Evolutionary conservation across 768 basidiomycete species (phyloP).

Genomic region (Calvatia gigantea): DNA sequence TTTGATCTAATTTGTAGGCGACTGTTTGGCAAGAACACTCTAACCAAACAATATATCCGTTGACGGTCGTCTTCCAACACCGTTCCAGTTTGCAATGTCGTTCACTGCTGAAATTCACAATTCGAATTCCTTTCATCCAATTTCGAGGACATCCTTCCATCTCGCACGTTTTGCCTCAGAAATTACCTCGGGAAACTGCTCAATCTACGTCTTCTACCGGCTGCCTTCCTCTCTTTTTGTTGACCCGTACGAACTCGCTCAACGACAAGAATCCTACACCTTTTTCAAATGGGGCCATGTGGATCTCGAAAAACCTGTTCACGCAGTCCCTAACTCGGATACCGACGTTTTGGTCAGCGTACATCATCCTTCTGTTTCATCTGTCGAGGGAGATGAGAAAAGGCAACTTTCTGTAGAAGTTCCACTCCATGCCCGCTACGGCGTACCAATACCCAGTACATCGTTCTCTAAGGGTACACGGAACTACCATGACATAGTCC

Average conservation of each 20-base stretch:
- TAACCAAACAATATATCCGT: neutral
- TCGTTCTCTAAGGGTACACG: neutral
- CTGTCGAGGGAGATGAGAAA: neutral
- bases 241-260: constrained; percentile 9
- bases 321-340: neutral
- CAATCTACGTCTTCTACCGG: constrained; percentile 3
- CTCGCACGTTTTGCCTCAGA: neutral
- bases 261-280: constrained; percentile 7
- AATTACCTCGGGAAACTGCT: neutral
- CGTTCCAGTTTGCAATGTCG: no score
- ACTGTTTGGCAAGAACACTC: neutral
- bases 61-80: neutral
- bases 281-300: constrained; percentile 6
- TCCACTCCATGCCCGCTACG: constrained; percentile 9
- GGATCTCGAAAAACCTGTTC: constrained; percentile 7
- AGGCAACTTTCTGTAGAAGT: constrained; percentile 1
- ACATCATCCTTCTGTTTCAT: neutral
- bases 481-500: neutral
- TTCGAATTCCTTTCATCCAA: constrained; percentile 5
- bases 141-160: neutral
- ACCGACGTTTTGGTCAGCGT: neutral
- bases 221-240: neutral
- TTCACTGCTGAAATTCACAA: no score
- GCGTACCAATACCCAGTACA: neutral
- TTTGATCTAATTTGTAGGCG: no score